Conservation (phyloP, 306 rosid genomes). For the Lupinus albus region DNA sequence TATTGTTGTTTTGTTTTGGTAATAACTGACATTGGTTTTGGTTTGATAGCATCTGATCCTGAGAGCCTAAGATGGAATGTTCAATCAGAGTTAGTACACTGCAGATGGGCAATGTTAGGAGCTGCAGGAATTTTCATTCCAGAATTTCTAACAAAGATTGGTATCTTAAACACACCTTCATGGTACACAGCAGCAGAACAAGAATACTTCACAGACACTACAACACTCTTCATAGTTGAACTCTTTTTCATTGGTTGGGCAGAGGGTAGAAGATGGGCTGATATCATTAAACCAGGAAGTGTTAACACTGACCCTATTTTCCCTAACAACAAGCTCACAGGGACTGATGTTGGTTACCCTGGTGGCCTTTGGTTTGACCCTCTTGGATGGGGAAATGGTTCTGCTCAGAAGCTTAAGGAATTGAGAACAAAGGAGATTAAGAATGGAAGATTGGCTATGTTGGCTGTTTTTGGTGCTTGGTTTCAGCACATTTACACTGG, state of each 20-base stretch:
- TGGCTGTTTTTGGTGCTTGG: constrained; percentile 46
- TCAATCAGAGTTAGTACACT: constrained; percentile 46
- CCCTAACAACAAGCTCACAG: constrained; percentile 46
- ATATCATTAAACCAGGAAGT: constrained; percentile 37
- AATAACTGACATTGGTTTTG: neutral
- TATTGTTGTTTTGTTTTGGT: no score
- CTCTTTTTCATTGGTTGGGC: constrained; percentile 45
- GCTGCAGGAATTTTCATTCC: constrained; percentile 47
- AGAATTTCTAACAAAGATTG: constrained; percentile 44
- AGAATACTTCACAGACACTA: constrained; percentile 43
- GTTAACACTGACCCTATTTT: constrained; percentile 44
- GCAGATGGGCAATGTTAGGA: constrained; percentile 48
- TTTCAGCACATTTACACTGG: constrained; percentile 44
- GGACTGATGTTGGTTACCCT: constrained; percentile 45
- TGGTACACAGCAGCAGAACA: constrained; percentile 44
- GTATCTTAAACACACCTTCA: constrained; percentile 41
- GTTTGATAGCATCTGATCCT: constrained; percentile 38
- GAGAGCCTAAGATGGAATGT: constrained; percentile 44
- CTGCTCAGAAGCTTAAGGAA: constrained; percentile 41
- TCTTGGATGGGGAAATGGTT: constrained; percentile 43
- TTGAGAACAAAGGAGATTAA: constrained; percentile 46
- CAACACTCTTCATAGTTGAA: constrained; percentile 40
- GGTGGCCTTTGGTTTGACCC: constrained; percentile 49
- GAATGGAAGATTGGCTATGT: constrained; percentile 50
- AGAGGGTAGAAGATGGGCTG: constrained; percentile 47